Percentiles rank a stretch among this genome's conserved stretches.
phyloP scores from a whole-genome alignment of 1,284 basidiomycete species.

The Apiotrichum akiyoshidainum region DNA sequence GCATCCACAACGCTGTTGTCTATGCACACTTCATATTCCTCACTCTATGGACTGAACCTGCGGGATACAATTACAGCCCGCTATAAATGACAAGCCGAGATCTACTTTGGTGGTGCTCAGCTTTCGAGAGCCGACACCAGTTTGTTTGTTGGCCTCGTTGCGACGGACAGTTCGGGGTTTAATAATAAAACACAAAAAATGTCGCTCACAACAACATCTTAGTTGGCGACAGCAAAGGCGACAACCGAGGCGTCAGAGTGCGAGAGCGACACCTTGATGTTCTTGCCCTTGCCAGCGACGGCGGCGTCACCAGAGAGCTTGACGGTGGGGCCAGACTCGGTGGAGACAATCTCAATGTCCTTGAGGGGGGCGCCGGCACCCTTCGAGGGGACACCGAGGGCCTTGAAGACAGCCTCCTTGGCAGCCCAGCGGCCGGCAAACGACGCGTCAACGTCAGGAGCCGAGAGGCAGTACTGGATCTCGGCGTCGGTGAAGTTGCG shows the following conservation, averaged over 20 bases:
- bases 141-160: neutral
- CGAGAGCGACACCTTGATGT: slow-evolving; percentile 79
- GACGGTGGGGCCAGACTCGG: slow-evolving; percentile 61
- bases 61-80: slow-evolving; percentile 9
- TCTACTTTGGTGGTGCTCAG: slow-evolving; percentile 1
- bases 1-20: neutral
- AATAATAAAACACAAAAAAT: neutral
- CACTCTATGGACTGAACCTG: slow-evolving; percentile 8
- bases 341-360: slow-evolving; percentile 91
- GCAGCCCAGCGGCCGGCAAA: slow-evolving; percentile 96
- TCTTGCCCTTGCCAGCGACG: slow-evolving; percentile 67
- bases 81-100: slow-evolving; percentile 6
- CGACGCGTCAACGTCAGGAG: slow-evolving; percentile 81
- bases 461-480: slow-evolving; percentile 78
- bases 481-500: slow-evolving; percentile 93
- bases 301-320: slow-evolving; percentile 78
- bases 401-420: slow-evolving; percentile 98
- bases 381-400: slow-evolving; percentile 83
- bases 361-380: slow-evolving; percentile 90
- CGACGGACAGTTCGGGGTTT: neutral
- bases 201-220: slow-evolving; percentile 1
- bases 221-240: slow-evolving; percentile 50
- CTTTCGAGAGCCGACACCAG: neutral
- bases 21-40: slow-evolving; percentile 11
- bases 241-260: slow-evolving; percentile 58